Base-by-base conservation (phyloP, 768 basidiomycete genomes). In the Tylopilus vinaceipallidus region DNA sequence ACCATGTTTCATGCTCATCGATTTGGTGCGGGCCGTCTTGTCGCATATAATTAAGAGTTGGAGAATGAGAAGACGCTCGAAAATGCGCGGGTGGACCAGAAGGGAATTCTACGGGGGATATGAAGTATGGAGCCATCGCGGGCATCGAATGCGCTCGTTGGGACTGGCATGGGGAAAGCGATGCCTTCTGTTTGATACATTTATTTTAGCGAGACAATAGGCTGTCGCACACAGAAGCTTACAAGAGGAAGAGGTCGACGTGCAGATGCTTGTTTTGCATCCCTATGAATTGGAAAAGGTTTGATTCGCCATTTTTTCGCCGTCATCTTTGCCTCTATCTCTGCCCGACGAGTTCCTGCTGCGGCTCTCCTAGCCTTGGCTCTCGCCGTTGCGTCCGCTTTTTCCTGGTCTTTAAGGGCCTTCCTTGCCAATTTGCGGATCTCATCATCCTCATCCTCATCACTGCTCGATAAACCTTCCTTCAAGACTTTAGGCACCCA, bases 401-500 rank as follows among this genome's bases (percentile, higher is more conserved):
- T 68, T 53, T 55, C 65, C 36, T 63, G 53, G 41, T 64, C 57
- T 44, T 57, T 70, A 33, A 64, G 70, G 16, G 63, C 67, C 50
- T 66, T 73, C 44, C 57, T 71, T 10, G 65, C 64, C 6, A 73
- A 53, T 11, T 54, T 64, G 7, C 58, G 59, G 45, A 71, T 58
- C 24, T 69, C 58, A 7, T 66, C 64, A 22, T 68, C n/a, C n/a
- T n/a, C 69, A 11, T 75, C 75, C 11, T 74, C 73, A 14, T 78
- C 78, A n/a, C 71, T 73, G 36, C 68, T 71, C 13, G 73, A 60
- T 20, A 72, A 45, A n/a, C n/a, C n/a, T 22, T 59, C 70, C 39
- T 66, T 68, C 37, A 80, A 63, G 17, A 70, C 56, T 22, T 67
- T 69, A n/a, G 72, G 69, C 47, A 72, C 63, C 50, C 62, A 67